Percentiles rank a stretch among this genome's conserved stretches.
phyloP scores from a whole-genome alignment of 139 green algal species.

The Edaphochlamys debaryana region DNA sequence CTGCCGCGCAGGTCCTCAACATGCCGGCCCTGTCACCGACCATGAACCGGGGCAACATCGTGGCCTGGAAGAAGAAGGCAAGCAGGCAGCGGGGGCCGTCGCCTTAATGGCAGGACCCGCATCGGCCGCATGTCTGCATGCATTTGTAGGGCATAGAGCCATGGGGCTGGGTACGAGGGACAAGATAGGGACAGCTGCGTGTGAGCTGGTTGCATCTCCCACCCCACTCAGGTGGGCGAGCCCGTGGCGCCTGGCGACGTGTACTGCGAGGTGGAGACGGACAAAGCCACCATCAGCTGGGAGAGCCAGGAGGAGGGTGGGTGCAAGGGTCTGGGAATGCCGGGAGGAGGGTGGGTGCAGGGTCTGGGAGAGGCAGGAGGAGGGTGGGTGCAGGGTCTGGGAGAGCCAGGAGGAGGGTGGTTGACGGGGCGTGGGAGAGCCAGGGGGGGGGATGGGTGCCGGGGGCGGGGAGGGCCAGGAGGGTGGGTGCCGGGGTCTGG shows the following conservation, averaged over 20 bases:
- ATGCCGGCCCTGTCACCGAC: constrained; percentile 96
- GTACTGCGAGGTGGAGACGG: constrained; percentile 95
- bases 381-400: constrained; percentile 90
- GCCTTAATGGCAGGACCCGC: too few species aligned
- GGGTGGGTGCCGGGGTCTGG: too few species aligned
- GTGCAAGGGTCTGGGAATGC: constrained; percentile 86
- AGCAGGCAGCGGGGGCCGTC: too few species aligned
- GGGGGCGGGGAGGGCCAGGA: too few species aligned
- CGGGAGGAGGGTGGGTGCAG: constrained; percentile 92
- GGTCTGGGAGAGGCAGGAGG: constrained; percentile 94
- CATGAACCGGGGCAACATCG: constrained; percentile 94
- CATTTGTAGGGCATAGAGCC: too few species aligned
- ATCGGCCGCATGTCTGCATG: too few species aligned
- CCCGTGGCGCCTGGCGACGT: constrained; percentile 80
- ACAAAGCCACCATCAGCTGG: constrained; percentile 97
- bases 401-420: constrained; percentile 93
- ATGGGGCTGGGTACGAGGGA: too few species aligned
- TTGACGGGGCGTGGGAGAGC: too few species aligned
- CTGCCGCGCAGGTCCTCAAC: constrained; percentile 70
- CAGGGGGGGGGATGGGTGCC: too few species aligned
- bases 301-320: constrained; percentile 93
- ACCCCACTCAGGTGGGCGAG: constrained; percentile 55
- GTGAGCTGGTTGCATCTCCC: not conserved
- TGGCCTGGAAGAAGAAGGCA: constrained; percentile 92
- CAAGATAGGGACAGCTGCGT: too few species aligned